Percentiles rank a stretch among this genome's conserved stretches.
phyloP scores from a whole-genome alignment of 2,329 filamentous ascomycete species.

The Lachnellula subtilissima region DNA sequence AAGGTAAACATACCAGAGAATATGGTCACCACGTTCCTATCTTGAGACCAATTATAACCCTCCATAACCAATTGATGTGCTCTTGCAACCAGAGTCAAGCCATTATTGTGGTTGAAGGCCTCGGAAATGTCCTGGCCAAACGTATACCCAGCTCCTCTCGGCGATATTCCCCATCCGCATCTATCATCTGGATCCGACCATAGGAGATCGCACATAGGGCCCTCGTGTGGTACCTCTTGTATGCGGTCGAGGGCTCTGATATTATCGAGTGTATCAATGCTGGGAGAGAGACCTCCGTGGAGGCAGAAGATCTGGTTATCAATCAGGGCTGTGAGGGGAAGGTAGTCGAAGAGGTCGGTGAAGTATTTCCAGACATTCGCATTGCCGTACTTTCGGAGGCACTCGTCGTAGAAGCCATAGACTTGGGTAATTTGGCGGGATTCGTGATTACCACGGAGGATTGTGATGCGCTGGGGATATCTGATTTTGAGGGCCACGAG shows the following conservation, averaged over 20 bases:
- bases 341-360: constrained; percentile 97
- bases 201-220: constrained; percentile 94
- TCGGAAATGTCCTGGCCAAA: constrained; percentile 97
- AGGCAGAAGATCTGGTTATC: constrained; percentile 99
- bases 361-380: constrained; percentile 99
- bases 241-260: constrained; percentile 93
- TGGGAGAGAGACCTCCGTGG: constrained; percentile 93
- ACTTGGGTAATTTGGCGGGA: constrained; percentile 98
- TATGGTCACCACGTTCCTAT: constrained; percentile 96
- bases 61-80: constrained; percentile 99
- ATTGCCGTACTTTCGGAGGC: constrained; percentile 96
- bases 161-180: constrained; percentile 93
- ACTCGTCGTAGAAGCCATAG: constrained; percentile 99
- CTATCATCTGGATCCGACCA: constrained; percentile 98
- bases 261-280: constrained; percentile 91
- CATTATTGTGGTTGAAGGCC: constrained; percentile 99
- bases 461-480: constrained; percentile 96
- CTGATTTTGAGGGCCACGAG: constrained; percentile 96
- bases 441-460: constrained; percentile 98
- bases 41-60: constrained; percentile 99
- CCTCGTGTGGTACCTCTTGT: constrained; percentile 97
- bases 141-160: constrained; percentile 89
- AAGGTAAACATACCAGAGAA: constrained; percentile 69
- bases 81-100: constrained; percentile 87
- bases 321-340: constrained; percentile 93